Evolutionary conservation across 139 green algal genomes (phyloP), one percentile per base, ranked within the genome.

Genomic region (Picochlorum sp.): DNA sequence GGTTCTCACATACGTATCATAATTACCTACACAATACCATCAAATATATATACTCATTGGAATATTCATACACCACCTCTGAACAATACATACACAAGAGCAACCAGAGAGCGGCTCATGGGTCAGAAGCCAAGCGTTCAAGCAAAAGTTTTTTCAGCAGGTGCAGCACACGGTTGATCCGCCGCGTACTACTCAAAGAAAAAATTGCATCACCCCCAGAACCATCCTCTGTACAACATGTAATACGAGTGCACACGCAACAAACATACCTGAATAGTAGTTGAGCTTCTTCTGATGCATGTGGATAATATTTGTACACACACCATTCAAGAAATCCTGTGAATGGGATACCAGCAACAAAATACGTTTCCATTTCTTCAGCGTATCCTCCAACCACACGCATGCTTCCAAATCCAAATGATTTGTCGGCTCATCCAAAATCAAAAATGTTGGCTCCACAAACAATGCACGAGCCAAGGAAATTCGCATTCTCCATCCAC

Each of bases 291-390:
- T 90, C 59, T 92, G 77, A 38, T 89, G 83, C 77, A 97, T 85
- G 70, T 88, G 85, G 45, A 98, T 90, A 74, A 96, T 97, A 82
- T 98, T 92, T 63, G 92, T 97, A 78, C 89, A 97, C 23, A 98
- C 92, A 49, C 86, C 87, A 73, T 98, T 97, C 10, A 98, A 77
- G 72, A 98, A 98, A 76, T 97, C 92, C 77, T 96, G 85, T 30
- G 68, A 94, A 81, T 97, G 92, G 2, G 77, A 90, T 15, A 97
- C 83, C 26, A 97, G 62, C 45, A 98, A 73, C 50, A 97, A 78
- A 68, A 90, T 93, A 67, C 89, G 86, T 52, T 91, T 89, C 74
- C 90, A 97, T 20, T 90, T 88, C 49, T 82, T 83, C 55, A 98
- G 67, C 57, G 89, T 88, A 67, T 95, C 85, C 77, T 98, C 92